Conservation (phyloP, 352 stramenopile species). For the Phytopythium kandeliae region DNA sequence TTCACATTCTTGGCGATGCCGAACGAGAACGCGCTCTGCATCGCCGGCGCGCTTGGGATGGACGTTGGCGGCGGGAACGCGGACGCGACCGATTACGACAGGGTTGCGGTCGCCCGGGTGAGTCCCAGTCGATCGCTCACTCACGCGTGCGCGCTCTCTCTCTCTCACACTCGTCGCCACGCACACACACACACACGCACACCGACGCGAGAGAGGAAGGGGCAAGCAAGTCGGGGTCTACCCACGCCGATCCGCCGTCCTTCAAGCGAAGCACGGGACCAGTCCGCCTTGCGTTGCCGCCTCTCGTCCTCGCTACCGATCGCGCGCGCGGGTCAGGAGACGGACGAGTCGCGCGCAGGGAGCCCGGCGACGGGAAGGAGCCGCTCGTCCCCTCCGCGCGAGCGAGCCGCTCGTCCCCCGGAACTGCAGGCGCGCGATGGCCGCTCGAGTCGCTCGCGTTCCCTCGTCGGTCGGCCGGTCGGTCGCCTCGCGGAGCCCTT, state of each 20-base stretch:
- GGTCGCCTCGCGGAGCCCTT: not conserved
- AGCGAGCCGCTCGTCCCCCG: not conserved
- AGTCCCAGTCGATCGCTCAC: too few species aligned
- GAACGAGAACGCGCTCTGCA: conserved; percentile 53
- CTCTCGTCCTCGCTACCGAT: not conserved
- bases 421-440: too few species aligned
- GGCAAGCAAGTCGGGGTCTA: conserved; percentile 5
- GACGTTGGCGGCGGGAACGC: not conserved
- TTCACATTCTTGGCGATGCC: conserved; percentile 68
- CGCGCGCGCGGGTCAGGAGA: not conserved
- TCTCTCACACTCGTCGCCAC: not conserved
- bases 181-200: too few species aligned
- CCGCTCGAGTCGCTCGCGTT: not conserved
- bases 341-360: not conserved
- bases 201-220: too few species aligned
- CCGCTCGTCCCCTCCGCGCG: not conserved
- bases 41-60: conserved; percentile 9
- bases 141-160: conserved; percentile 2
- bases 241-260: conserved; percentile 2
- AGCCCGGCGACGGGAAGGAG: too few species aligned
- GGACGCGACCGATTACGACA: not conserved
- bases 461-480: not conserved
- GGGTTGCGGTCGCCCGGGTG: not conserved
- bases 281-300: not conserved
- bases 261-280: not conserved